A percentile compares a stretch with the other conserved stretches of the same genome.
phyloP scores from a whole-genome alignment of 257 asterid species.

The Fraxinus anomala region DNA sequence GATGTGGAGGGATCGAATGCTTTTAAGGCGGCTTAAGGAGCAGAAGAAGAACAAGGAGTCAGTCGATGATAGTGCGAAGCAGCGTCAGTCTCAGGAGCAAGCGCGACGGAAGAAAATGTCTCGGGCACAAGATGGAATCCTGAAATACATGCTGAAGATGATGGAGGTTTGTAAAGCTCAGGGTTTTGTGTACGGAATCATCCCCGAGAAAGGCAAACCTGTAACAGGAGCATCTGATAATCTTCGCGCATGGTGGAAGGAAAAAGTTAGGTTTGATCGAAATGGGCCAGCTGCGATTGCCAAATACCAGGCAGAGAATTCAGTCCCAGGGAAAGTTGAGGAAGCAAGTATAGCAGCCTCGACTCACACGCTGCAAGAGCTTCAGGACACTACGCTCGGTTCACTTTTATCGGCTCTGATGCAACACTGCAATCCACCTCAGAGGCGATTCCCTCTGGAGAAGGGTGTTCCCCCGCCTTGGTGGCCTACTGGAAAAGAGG shows the following conservation, averaged over 20 bases:
- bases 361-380: conserved; percentile 49
- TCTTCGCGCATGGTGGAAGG: conserved; percentile 75
- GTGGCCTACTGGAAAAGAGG: conserved; percentile 67
- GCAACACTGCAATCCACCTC: conserved; percentile 68
- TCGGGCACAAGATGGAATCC: conserved; percentile 64
- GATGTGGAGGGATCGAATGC: conserved; percentile 61
- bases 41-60: conserved; percentile 43
- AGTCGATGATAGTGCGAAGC: conserved; percentile 39
- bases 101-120: conserved; percentile 74
- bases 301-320: conserved; percentile 46
- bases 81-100: conserved; percentile 56
- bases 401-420: conserved; percentile 62
- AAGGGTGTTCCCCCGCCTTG: conserved; percentile 64
- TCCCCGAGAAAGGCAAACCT: conserved; percentile 68
- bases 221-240: conserved; percentile 68
- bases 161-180: conserved; percentile 74
- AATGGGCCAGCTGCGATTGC: conserved; percentile 63
- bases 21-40: conserved; percentile 50
- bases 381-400: conserved; percentile 61
- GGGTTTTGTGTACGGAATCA: conserved; percentile 67
- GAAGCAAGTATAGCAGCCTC: conserved; percentile 33
- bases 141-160: conserved; percentile 65
- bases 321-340: conserved; percentile 37
- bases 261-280: conserved; percentile 56
- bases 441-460: conserved; percentile 54